Conservation (phyloP, 1,139 yeast genomes). For the Pichia terricola region DNA sequence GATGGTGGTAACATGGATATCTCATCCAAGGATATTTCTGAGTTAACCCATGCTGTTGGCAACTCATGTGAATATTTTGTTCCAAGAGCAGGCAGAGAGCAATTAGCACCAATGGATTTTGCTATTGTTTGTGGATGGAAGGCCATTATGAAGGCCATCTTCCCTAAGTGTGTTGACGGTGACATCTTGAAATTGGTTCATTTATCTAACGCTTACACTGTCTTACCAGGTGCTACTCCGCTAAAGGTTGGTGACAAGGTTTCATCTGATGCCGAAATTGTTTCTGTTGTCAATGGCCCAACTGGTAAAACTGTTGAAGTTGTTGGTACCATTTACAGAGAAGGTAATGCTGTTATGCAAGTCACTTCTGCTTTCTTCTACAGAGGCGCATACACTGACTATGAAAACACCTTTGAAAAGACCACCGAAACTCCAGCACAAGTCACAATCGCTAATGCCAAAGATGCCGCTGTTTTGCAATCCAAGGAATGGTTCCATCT, state of each 20-base stretch:
- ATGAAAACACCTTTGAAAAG: constrained; percentile 86
- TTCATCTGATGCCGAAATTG: constrained; percentile 71
- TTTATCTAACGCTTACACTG: constrained; percentile 86
- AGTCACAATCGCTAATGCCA: constrained; percentile 59
- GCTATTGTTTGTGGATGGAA: constrained; percentile 98
- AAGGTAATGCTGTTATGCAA: constrained; percentile 76
- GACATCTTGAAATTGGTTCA: constrained; percentile 91
- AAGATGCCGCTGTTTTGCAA: constrained; percentile 86
- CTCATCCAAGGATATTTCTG: constrained; percentile 71
- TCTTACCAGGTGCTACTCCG: constrained; percentile 89
- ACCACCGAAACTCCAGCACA: constrained; percentile 82
- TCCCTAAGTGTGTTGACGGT: constrained; percentile 95
- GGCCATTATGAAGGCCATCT: constrained; percentile 92
- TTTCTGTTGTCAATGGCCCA: constrained; percentile 81
- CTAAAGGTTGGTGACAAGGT: constrained; percentile 84
- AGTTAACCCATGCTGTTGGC: constrained; percentile 94
- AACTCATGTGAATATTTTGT: constrained; percentile 96
- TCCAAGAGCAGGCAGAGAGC: constrained; percentile 72
- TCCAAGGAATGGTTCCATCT: constrained; percentile 98
- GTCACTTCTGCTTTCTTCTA: constrained; percentile 92
- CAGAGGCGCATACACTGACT: constrained; percentile 86
- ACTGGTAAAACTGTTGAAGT: constrained; percentile 96
- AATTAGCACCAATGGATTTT: constrained; percentile 97
- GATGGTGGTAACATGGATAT: constrained; percentile 65
- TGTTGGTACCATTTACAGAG: constrained; percentile 78